phyloP scores from a whole-genome alignment of 148 eudicot genomes.

The Heliamphora exappendiculata region DNA sequence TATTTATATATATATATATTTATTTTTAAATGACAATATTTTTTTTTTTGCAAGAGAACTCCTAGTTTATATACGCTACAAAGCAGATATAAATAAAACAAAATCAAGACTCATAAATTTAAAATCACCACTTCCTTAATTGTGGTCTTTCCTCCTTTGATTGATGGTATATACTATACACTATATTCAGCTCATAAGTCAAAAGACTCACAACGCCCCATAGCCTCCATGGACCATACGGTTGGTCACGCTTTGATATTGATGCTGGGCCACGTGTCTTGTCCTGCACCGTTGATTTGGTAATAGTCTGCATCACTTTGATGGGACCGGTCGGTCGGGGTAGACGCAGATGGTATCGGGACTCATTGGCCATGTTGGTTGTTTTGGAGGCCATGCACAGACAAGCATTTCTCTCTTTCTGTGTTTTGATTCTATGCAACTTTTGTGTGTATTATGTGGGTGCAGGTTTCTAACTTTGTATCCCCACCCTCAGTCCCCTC shows the following conservation, averaged over 20 bases:
- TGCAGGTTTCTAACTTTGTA: neutral
- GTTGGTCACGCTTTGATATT: slow-evolving; percentile 4
- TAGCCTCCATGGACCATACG: neutral
- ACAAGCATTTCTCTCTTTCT: neutral
- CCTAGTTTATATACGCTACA: no score
- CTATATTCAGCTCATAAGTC: neutral
- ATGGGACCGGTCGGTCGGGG: slow-evolving; percentile 15
- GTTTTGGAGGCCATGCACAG: slow-evolving; percentile 3
- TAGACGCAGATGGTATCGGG: neutral
- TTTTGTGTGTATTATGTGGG: neutral
- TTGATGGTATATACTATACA: neutral
- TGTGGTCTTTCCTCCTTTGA: neutral
- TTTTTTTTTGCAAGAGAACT: no score
- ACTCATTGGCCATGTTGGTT: neutral
- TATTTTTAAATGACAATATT: no score
- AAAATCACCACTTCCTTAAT: no score
- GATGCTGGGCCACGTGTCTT: slow-evolving; percentile 15
- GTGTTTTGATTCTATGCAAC: no score
- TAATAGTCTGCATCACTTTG: neutral
- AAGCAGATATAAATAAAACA: no score
- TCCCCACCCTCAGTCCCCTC: neutral
- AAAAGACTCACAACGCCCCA: neutral
- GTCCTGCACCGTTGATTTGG: slow-evolving; percentile 8
- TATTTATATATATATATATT: no score
- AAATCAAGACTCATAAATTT: no score